Evolutionary conservation across 139 green algal genomes (phyloP).

Genomic region (Chlorella sp.): DNA sequence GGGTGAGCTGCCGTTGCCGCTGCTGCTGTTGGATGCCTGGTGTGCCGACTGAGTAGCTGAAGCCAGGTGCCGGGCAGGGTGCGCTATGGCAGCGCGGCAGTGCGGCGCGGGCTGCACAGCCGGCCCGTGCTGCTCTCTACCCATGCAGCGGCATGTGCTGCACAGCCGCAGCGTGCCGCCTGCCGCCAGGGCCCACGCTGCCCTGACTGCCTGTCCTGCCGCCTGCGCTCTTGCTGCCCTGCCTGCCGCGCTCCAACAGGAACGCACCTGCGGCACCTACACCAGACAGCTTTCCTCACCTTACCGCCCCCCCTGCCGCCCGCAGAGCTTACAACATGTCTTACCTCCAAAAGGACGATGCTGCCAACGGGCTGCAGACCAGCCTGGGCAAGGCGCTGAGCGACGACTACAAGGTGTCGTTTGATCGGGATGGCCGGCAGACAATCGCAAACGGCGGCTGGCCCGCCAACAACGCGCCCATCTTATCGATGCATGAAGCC

Average conservation of each 20-base stretch:
- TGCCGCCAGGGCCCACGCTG: too few relatives aligned
- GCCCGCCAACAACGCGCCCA: slow-evolving; percentile 21
- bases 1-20: background rate
- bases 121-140: too few relatives aligned
- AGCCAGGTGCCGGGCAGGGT: too few relatives aligned
- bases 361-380: background rate
- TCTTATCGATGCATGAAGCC: background rate
- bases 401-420: background rate
- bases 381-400: background rate
- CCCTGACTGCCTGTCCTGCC: too few relatives aligned
- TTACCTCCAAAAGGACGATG: background rate
- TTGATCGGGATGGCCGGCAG: background rate
- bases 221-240: too few relatives aligned
- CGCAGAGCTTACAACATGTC: background rate
- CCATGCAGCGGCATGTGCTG: too few relatives aligned
- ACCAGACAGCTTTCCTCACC: background rate
- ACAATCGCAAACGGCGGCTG: slow-evolving; percentile 23
- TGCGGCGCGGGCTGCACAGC: too few relatives aligned
- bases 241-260: too few relatives aligned
- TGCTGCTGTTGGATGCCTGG: background rate
- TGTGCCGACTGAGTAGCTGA: background rate
- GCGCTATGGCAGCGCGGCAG: too few relatives aligned
- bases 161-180: too few relatives aligned
- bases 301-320: background rate
- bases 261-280: too few relatives aligned